phyloP scores from a whole-genome alignment of 1,139 yeast species.

The Diutina neorugosa region DNA sequence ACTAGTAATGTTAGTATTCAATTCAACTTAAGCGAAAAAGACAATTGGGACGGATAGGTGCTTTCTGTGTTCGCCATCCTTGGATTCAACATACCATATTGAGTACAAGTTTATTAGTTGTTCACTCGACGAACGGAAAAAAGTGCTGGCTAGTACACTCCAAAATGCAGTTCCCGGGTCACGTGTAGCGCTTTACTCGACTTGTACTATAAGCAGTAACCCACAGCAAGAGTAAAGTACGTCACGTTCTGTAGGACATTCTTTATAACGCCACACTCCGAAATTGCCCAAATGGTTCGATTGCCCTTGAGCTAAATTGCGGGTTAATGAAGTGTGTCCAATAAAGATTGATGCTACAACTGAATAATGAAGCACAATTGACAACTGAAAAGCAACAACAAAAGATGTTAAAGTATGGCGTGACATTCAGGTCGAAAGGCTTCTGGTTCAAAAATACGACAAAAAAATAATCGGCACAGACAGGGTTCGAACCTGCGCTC shows the following conservation, averaged over 20 bases:
- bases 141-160: neutral
- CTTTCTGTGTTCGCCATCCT: neutral
- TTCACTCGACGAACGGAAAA: neutral
- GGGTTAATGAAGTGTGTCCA: neutral
- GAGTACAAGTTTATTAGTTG: neutral
- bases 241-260: neutral
- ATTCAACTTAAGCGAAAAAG: neutral
- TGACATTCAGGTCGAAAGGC: too few species aligned
- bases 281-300: neutral
- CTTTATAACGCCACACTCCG: too few species aligned
- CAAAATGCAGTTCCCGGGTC: neutral
- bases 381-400: too few species aligned
- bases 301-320: too few species aligned
- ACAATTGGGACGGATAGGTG: neutral
- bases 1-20: neutral
- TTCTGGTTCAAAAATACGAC: too few species aligned
- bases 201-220: neutral
- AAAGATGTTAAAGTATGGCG: too few species aligned
- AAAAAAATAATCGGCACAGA: neutral
- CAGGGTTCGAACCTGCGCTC: constrained; percentile 1
- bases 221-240: neutral
- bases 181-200: neutral
- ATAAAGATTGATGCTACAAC: too few species aligned
- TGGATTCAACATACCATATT: neutral
- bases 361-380: too few species aligned